Conservation (phyloP, 1,139 yeast genomes). For the Geotrichum carabidarum region DNA sequence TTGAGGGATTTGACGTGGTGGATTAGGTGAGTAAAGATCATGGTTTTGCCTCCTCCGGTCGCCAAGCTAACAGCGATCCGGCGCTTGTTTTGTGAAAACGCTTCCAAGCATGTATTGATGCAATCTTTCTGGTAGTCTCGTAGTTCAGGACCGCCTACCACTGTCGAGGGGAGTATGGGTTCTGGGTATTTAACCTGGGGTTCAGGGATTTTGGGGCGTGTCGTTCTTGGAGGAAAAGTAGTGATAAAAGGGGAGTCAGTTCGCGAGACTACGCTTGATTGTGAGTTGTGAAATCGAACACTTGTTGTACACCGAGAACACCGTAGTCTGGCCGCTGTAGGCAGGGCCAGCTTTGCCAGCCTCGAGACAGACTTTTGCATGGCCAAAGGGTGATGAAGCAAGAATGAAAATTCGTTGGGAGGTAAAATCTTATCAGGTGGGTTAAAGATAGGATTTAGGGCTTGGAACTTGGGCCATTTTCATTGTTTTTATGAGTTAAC, state of each 20-base stretch:
- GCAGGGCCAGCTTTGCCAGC: not conserved
- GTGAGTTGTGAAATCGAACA: not conserved
- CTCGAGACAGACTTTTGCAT: not conserved
- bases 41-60: conserved; percentile 95
- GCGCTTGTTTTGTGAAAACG: conserved; percentile 46
- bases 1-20: conserved; percentile 43
- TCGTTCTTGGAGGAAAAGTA: not conserved
- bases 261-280: not conserved
- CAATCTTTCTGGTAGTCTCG: conserved; percentile 73
- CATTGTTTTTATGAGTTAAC: too few relatives aligned
- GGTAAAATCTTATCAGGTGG: not conserved
- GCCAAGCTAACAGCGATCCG: conserved; percentile 83
- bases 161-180: not conserved
- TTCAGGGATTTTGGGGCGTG: not conserved
- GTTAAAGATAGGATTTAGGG: not conserved
- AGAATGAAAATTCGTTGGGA: not conserved
- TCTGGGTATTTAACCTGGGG: not conserved
- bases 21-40: conserved; percentile 69
- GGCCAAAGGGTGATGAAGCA: not conserved
- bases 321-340: not conserved
- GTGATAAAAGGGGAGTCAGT: not conserved
- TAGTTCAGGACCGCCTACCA: conserved; percentile 27
- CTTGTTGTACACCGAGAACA: not conserved
- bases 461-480: too few relatives aligned
- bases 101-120: conserved; percentile 49